Conservation (phyloP, 345 rosid species). For the rapeseed (Brassica napus) region Da-Ae NC_063435.1:920001-920500, state of each 20-base stretch:
- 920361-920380: no score
- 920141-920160: conserved; percentile 1
- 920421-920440: background rate
- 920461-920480: conserved; percentile 14
- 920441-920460: background rate
- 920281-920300: background rate
- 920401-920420: background rate
- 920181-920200: conserved; percentile 89
- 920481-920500: conserved; percentile 40
- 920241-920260: conserved; percentile 14
- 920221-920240: conserved; percentile 65
- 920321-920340: conserved; percentile 8
- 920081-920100: conserved; percentile 58
- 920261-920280: conserved; percentile 19
- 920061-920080: conserved; percentile 44
- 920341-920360: background rate
- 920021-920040: no score
- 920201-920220: conserved; percentile 96
- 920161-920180: conserved; percentile 60
- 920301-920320: conserved; percentile 21
- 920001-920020: no score
- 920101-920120: background rate
- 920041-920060: no score
- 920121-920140: background rate
- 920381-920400: background rate